Percentiles rank a stretch among this genome's conserved stretches.
Conservation (phyloP, 139 green algal genomes). For the Zygnema circumcarinatum region DNA sequence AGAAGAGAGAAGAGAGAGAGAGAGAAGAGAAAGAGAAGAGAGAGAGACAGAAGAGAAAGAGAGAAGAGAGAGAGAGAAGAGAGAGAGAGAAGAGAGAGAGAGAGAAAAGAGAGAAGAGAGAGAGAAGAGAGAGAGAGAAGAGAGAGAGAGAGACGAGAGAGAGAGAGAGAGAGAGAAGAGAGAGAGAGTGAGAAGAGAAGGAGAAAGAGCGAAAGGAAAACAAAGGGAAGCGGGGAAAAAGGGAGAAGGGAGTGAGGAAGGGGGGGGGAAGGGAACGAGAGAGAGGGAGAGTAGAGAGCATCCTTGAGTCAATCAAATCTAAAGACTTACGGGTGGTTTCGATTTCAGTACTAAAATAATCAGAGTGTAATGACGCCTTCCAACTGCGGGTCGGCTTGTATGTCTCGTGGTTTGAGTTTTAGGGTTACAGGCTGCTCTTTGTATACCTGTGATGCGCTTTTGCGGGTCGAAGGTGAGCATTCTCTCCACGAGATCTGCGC, state of each 20-base stretch:
- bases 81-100: neutral
- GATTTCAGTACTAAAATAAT: too few species aligned
- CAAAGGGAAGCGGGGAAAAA: neutral
- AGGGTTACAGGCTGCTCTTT: too few species aligned
- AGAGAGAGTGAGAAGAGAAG: neutral
- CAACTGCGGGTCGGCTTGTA: too few species aligned
- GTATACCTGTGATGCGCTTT: slow-evolving; percentile 69
- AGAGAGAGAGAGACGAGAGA: neutral
- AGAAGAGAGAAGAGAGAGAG: neutral
- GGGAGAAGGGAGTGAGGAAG: neutral
- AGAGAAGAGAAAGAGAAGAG: neutral
- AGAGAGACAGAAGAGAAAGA: neutral
- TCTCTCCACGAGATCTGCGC: slow-evolving; percentile 65
- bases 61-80: neutral
- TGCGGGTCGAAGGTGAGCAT: slow-evolving; percentile 70
- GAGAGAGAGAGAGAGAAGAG: neutral
- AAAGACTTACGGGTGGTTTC: too few species aligned
- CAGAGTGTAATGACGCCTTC: too few species aligned
- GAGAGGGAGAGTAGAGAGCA: too few species aligned
- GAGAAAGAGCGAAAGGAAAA: neutral
- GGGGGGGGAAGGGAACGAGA: too few species aligned
- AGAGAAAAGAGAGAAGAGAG: neutral
- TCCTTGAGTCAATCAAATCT: too few species aligned
- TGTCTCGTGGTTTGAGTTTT: too few species aligned
- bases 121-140: neutral